phyloP scores from a whole-genome alignment of 192 early-diverging fungal species.

The Entomortierella lignicola region DNA sequence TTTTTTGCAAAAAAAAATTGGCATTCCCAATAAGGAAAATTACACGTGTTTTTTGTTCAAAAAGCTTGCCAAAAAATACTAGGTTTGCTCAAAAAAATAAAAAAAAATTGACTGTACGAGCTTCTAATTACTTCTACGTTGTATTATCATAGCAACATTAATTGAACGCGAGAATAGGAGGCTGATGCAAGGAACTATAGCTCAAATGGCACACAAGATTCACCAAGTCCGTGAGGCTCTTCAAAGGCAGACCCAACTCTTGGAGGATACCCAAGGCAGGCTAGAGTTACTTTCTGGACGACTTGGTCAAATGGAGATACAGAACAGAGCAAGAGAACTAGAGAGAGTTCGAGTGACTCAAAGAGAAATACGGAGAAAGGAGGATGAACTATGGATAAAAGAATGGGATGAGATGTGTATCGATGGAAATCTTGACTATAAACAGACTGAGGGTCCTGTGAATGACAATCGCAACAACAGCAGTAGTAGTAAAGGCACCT shows the following conservation, averaged over 20 bases:
- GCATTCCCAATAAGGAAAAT: no score
- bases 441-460: not conserved
- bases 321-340: conserved; percentile 18
- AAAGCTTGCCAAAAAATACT: no score
- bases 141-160: conserved; percentile 6
- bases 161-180: conserved; percentile 39
- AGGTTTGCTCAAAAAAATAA: no score
- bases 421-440: not conserved
- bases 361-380: conserved; percentile 10
- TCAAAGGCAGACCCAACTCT: conserved; percentile 20
- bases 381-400: conserved; percentile 31
- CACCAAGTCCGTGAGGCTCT: conserved; percentile 27
- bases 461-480: not conserved
- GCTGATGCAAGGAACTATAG: conserved; percentile 2
- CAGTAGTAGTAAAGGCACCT: not conserved
- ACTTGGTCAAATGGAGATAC: conserved; percentile 30
- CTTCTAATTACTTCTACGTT: not conserved
- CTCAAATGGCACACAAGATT: conserved; percentile 37
- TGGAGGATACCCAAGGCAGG: conserved; percentile 30
- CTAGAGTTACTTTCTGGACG: conserved; percentile 23
- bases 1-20: not conserved
- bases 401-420: conserved; percentile 21
- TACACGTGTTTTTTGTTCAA: no score
- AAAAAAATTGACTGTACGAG: no score
- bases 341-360: conserved; percentile 7